These are phyloP conservation scores for Fomitopsis palustris DNA, from an alignment of 1,284 basidiomycete genomes.

Conservation along the genomic window DNA sequence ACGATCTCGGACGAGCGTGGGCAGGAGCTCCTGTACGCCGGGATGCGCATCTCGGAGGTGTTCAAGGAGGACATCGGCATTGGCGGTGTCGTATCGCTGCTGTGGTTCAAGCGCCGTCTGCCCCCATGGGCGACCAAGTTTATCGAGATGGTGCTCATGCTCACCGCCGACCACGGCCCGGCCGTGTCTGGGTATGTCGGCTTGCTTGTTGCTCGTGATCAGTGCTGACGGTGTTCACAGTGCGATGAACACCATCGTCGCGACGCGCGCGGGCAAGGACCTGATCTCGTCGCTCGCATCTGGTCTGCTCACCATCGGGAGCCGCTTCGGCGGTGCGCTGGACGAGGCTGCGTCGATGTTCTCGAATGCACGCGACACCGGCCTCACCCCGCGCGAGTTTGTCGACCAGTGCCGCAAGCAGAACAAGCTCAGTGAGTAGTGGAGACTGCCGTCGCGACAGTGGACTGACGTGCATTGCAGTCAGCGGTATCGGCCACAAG, in stretches of 20 bases:
- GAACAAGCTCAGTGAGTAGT: constrained; percentile 86
- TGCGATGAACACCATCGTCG: constrained; percentile 99
- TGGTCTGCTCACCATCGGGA: constrained; percentile 96
- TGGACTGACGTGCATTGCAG: constrained; percentile 33
- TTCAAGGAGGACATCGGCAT: constrained; percentile 98
- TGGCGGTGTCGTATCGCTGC: constrained; percentile 92
- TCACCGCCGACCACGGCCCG: constrained; percentile 98
- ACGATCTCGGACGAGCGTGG: constrained; percentile 99
- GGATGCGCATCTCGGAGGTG: constrained; percentile 98
- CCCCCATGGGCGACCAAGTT: constrained; percentile 90
- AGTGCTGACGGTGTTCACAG: constrained; percentile 37
- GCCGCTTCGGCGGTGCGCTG: constrained; percentile 98
- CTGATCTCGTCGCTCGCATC: constrained; percentile 95
- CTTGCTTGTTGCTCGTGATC: neutral
- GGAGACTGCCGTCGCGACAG: no score
- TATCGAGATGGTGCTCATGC: constrained; percentile 99
- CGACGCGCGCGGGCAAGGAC: constrained; percentile 98
- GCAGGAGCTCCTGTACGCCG: constrained; percentile 97
- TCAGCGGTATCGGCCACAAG: constrained; percentile 99
- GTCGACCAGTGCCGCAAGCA: constrained; percentile 94
- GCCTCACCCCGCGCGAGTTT: constrained; percentile 94
- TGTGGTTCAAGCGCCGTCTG: constrained; percentile 97
- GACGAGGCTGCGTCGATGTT: constrained; percentile 98
- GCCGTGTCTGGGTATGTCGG: constrained; percentile 71
- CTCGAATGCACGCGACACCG: constrained; percentile 86